Evolutionary conservation across 75 land plant species (phyloP).

Genomic region (Selaginella moellendorffii): DNA sequence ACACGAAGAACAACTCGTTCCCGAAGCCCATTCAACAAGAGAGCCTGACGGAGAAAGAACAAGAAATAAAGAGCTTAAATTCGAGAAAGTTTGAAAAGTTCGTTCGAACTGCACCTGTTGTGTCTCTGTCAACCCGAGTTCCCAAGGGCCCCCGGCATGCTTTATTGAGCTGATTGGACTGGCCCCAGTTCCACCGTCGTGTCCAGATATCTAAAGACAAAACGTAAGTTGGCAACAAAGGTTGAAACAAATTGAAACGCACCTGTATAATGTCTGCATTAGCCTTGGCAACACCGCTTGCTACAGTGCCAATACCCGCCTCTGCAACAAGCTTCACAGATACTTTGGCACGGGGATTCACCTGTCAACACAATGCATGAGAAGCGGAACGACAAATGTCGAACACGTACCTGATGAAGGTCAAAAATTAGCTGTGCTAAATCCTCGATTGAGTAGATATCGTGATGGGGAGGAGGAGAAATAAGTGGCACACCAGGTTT

Average conservation of each 20-base stretch:
- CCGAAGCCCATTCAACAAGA: constrained; percentile 76
- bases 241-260: not conserved
- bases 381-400: not conserved
- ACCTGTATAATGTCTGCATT: constrained; percentile 99
- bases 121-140: constrained; percentile 87
- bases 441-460: constrained; percentile 97
- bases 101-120: constrained; percentile 77
- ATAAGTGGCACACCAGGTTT: constrained; percentile 98
- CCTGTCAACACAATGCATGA: constrained; percentile 25
- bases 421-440: constrained; percentile 96
- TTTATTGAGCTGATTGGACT: constrained; percentile 96
- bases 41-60: constrained; percentile 36
- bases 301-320: constrained; percentile 98
- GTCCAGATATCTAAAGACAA: constrained; percentile 72
- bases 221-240: constrained; percentile 1
- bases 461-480: constrained; percentile 99
- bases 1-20: constrained; percentile 89
- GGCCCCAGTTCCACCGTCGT: constrained; percentile 99
- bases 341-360: constrained; percentile 90
- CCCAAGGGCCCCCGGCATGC: constrained; percentile 99
- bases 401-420: constrained; percentile 71
- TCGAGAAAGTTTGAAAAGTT: not conserved
- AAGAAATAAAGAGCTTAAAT: not conserved
- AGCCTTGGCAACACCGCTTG: constrained; percentile 97
- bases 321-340: constrained; percentile 98